Conservation (phyloP, 2,329 filamentous ascomycete species). For the Colletotrichum endophyticum region DNA sequence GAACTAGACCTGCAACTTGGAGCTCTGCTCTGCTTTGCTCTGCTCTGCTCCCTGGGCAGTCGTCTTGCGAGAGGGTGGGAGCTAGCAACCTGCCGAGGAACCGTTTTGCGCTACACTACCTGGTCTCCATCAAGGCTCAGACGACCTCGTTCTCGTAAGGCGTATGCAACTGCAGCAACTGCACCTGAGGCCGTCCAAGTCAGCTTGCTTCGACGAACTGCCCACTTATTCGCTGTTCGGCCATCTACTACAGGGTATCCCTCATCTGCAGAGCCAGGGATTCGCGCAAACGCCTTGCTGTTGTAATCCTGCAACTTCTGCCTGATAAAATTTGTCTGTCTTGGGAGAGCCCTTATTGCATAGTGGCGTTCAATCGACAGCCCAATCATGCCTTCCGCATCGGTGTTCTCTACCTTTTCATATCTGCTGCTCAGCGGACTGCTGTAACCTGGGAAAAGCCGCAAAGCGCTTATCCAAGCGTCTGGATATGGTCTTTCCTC, state of each 20-base stretch:
- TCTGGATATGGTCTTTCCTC: background rate
- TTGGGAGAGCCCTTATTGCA: conserved; percentile 14
- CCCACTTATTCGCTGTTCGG: background rate
- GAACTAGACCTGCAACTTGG: background rate
- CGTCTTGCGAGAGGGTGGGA: background rate
- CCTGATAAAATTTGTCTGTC: background rate
- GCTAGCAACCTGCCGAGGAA: background rate
- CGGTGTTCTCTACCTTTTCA: background rate
- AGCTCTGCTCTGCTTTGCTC: background rate
- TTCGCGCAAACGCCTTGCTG: background rate
- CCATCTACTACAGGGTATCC: background rate
- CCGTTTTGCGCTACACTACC: background rate
- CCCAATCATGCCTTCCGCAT: background rate
- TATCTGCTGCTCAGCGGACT: background rate
- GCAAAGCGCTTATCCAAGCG: background rate
- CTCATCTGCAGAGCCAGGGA: background rate
- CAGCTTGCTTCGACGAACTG: conserved; percentile 4
- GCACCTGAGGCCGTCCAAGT: background rate
- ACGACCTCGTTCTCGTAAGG: background rate
- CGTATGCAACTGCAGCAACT: background rate
- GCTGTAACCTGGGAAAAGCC: background rate
- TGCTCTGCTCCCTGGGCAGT: background rate
- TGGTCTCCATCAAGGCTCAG: background rate
- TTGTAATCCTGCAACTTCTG: background rate
- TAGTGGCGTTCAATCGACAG: background rate